Evolutionary conservation across 208 protist genomes (phyloP).

Genomic region (Leishmania aethiopica): DNA sequence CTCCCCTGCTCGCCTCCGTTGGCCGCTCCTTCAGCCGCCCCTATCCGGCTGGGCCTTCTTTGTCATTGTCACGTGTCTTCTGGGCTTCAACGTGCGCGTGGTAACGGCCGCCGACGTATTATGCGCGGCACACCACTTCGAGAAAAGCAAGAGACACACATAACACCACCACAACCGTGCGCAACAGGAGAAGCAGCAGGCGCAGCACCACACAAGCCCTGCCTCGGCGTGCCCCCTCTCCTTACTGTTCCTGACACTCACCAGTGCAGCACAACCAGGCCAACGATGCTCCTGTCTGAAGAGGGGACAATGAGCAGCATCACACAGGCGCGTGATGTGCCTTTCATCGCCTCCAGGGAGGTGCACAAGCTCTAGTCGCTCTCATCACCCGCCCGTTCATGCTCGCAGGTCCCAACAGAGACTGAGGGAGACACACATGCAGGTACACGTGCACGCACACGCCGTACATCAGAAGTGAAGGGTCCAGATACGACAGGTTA

Average conservation of each 20-base stretch:
- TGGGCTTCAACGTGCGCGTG: background rate
- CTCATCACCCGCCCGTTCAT: background rate
- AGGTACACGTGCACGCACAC: no score
- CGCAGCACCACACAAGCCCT: background rate
- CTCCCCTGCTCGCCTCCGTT: background rate
- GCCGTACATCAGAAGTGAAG: conserved; percentile 46
- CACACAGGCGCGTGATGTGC: background rate
- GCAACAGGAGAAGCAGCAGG: background rate
- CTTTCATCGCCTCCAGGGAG: background rate
- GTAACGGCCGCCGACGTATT: background rate
- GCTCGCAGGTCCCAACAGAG: background rate
- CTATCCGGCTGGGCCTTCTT: background rate
- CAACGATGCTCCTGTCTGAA: background rate
- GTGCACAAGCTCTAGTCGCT: background rate
- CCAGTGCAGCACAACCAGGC: background rate
- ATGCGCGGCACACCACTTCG: background rate
- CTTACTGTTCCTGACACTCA: background rate
- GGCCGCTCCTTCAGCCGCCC: background rate
- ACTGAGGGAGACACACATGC: background rate
- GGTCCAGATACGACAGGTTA: conserved; percentile 32
- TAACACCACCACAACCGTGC: background rate
- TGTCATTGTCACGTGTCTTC: background rate
- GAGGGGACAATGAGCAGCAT: background rate
- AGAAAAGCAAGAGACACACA: background rate
- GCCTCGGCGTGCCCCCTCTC: background rate